Conservation (phyloP, 768 basidiomycete genomes). For the Candolleomyces eurysporus region DNA sequence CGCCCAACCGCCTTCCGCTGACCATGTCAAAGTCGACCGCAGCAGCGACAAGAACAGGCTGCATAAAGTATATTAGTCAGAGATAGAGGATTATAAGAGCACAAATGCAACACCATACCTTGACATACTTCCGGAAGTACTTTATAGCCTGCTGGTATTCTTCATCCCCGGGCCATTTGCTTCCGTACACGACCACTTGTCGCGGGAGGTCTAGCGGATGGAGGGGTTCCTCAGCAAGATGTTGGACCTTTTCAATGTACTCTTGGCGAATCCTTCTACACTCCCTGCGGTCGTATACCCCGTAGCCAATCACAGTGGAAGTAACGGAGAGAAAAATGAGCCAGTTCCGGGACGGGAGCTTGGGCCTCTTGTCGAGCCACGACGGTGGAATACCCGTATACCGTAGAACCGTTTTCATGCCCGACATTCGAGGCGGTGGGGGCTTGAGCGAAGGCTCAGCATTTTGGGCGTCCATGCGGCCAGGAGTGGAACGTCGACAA, state of each 20-base stretch:
- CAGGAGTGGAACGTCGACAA: conserved; percentile 9
- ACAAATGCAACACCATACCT: conserved; percentile 53
- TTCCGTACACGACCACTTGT: conserved; percentile 82
- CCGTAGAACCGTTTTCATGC: conserved; percentile 58
- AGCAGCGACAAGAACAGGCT: conserved; percentile 94
- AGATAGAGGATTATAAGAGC: conserved; percentile 3
- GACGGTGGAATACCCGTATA: conserved; percentile 70
- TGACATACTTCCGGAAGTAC: conserved; percentile 96
- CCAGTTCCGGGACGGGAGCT: conserved; percentile 90
- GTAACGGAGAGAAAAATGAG: conserved; percentile 86
- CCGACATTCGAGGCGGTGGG: conserved; percentile 38
- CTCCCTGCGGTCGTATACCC: conserved; percentile 83
- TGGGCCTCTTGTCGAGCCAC: conserved; percentile 83
- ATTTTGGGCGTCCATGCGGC: conserved; percentile 22
- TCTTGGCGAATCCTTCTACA: conserved; percentile 74
- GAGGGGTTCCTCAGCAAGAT: conserved; percentile 68
- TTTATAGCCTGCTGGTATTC: conserved; percentile 80
- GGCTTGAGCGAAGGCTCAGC: conserved; percentile 9
- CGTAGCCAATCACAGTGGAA: conserved; percentile 65
- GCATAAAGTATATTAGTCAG: conserved; percentile 10
- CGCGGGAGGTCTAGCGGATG: conserved; percentile 66
- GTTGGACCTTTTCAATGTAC: conserved; percentile 78
- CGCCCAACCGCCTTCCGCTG: conserved; percentile 79
- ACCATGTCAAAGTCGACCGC: conserved; percentile 91
- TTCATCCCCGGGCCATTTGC: conserved; percentile 94